Base-by-base conservation (phyloP, 768 basidiomycete genomes). In the Lentinula boryana region DNA sequence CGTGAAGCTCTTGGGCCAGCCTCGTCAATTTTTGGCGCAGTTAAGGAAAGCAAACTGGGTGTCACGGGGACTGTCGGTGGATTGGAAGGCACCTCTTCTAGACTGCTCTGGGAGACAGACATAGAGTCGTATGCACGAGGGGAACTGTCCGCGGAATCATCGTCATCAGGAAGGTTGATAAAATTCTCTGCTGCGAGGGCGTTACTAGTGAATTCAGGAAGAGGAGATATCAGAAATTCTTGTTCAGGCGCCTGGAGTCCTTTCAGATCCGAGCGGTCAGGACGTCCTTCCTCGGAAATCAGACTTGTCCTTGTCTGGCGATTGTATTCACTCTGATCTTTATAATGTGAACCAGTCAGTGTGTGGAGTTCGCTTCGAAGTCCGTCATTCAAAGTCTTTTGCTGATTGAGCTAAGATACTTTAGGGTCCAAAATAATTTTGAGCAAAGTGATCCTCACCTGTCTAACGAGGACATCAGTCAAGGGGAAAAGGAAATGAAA, bases 201-300 rank as follows among this genome's bases (percentile, higher is more conserved):
- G 31, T 57, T 63, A 32, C 68, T 70, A 8, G 77, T 75, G 60
- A 76, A 75, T 63, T 81, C 74, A 4, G 78, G 76, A 4, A 80
- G 65, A 4, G 79, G 79, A 10, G 79, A 78, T 58, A 80, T 76
- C 53, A 78, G 62, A 63, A 76, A 61, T 58, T 75, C 70, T 35
- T 72, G 72, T n/a, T 73, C 60, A 16, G 71, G 70, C 35, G 72
- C 68, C 49, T 35, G 27, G 59, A 7, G 50, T n/a, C 69, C 72
- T 60, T 67, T 67, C 60, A 76, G 73, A 63, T 65, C 73, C 61
- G 64, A 58, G 57, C 70, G 67, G 41, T 78, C 76, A 64, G 73
- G 70, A 75, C 68, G 32, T 67, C 66, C 48, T 41, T 50, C 61
- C 40, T 65, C 49, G 46, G 44, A 48, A 58, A 33, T 32, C 10